Evolutionary conservation across 345 rosid genomes (phyloP).

Genomic region (Arabis alpina): DNA sequence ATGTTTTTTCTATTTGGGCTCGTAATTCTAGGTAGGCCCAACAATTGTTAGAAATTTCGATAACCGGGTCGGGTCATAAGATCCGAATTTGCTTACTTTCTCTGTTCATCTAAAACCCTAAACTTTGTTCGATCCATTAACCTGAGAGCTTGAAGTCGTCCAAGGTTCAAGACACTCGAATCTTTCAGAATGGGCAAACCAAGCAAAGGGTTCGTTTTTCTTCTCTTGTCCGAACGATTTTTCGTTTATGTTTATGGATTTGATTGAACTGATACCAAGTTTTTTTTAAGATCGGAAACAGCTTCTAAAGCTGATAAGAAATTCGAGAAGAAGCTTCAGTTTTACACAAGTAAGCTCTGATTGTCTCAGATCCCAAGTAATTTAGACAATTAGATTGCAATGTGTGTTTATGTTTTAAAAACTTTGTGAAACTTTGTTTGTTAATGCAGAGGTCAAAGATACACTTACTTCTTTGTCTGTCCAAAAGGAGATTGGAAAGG

Average conservation of each 20-base stretch:
- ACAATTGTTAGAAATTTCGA: background rate
- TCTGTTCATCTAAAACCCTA: slow-evolving; percentile 41
- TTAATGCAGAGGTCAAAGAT: slow-evolving; percentile 66
- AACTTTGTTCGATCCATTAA: slow-evolving; percentile 19
- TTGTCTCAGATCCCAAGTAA: background rate
- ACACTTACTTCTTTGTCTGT: slow-evolving; percentile 57
- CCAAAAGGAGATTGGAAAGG: slow-evolving; percentile 61
- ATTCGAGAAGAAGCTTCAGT: slow-evolving; percentile 61
- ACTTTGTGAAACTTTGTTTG: slow-evolving; percentile 14
- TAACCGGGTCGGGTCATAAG: slow-evolving; percentile 31
- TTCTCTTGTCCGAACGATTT: slow-evolving; percentile 16
- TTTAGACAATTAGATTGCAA: slow-evolving; percentile 13
- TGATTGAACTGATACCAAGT: slow-evolving; percentile 2
- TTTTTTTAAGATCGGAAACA: slow-evolving; percentile 33
- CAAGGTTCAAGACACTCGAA: slow-evolving; percentile 3
- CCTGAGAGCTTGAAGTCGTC: background rate
- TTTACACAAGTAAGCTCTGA: slow-evolving; percentile 55
- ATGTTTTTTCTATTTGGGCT: slow-evolving; percentile 2
- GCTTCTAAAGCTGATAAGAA: slow-evolving; percentile 56
- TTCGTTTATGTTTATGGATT: background rate
- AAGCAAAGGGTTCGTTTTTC: slow-evolving; percentile 30
- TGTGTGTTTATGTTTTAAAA: background rate
- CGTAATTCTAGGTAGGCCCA: slow-evolving; percentile 19
- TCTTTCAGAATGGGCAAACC: slow-evolving; percentile 44
- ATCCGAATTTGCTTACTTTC: too few relatives aligned